Base-by-base conservation (phyloP, 169 alveolate genomes). In the Cryptosporidium muris region DNA sequence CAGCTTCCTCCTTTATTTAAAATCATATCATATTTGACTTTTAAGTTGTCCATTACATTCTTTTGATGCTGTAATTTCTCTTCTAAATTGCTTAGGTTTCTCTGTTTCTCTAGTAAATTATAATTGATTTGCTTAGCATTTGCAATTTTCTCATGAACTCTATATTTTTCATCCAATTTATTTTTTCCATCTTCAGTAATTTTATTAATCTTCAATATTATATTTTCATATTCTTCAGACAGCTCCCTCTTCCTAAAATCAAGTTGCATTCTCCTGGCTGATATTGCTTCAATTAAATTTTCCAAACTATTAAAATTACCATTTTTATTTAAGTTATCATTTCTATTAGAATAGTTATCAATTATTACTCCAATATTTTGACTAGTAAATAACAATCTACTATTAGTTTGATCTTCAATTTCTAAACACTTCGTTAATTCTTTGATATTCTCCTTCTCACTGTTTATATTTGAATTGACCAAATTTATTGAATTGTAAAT, bases 11-110 rank as follows among this genome's bases (percentile, higher is more conserved):
- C 54, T 14, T 51, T 16, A 38, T 12, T 53, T 37, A 25, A 52
- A 51, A 38, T 9, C 25, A 14, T 25, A n/a, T 25, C 40, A 8
- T n/a, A 51, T 37, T 11, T 2, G 7, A 42, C 34, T 74, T 16
- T 34, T 47, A 74, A 12, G n/a, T 34, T 58, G 63, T 14, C 6
- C 34, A 74, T 34, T 45, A 42, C 60, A 14, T 58, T 51, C 25
- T 48, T 74, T 11, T 54, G 43, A 11, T 74, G 74, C 16, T 16
- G 14, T 1, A 74, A 9, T 12, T 5, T 2, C 12, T 74, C 85
- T 12, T 74, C 85, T 25, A 3, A 11, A 4, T 58, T 74, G 36
- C 85, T 74, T 47, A 74, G 48, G 36, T 38, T 68, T 45, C 85
- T 74, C 48, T 74, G 85, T 48, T 40, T 53, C 38, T 74, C 47